Base-by-base conservation (phyloP, 2,329 filamentous ascomycete genomes). In the Mollisia scopiformis region DNA sequence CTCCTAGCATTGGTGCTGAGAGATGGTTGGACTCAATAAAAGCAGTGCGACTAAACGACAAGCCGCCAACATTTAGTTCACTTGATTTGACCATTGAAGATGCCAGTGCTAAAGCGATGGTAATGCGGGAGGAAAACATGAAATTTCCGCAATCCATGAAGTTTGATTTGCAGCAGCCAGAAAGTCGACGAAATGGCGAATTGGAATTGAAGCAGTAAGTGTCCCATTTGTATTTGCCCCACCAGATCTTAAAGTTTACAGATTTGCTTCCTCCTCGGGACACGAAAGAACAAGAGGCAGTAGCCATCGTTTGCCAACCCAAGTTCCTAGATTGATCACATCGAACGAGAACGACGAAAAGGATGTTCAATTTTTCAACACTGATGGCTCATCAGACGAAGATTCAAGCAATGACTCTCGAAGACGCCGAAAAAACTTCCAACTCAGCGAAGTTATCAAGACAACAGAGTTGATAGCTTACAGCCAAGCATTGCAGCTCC, bases 71-170 rank as follows among this genome's bases (percentile, higher is more conserved):
- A 21, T 68, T 71, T 37, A 62, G 66, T 25, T 66, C 63, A 16
- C n/a, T 62, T 5, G 63, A 70, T 41, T 59, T 50, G 21, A 37
- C 58, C 10, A 62, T 55, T 25, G 65, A 63, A 53, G 63, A 68
- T 52, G 54, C 53, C 16, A 62, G 61, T 6, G 52, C 54, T 19
- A 74, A 73, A 59, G 66, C 71, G 54, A 63, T 72, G 62, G 55
- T 69, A 4, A 28, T 62, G 30, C 46, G 49, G 25, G 71, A 74
- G 53, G 72, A 74, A 1, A 73, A 74, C 46, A 70, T 68, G 62
- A 74, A 74, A 63, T 74, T 70, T 37, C 66, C 66, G 23, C 64
- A 62, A 23, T 70, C 68, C 6, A 70, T 74, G 59, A 74, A 74
- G 56, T 21, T 61, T 2, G 63, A 70, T 55, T 63, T 66, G 43